Evolutionary conservation across 768 basidiomycete genomes (phyloP).

Genomic region (Scleroderma citrinum): DNA sequence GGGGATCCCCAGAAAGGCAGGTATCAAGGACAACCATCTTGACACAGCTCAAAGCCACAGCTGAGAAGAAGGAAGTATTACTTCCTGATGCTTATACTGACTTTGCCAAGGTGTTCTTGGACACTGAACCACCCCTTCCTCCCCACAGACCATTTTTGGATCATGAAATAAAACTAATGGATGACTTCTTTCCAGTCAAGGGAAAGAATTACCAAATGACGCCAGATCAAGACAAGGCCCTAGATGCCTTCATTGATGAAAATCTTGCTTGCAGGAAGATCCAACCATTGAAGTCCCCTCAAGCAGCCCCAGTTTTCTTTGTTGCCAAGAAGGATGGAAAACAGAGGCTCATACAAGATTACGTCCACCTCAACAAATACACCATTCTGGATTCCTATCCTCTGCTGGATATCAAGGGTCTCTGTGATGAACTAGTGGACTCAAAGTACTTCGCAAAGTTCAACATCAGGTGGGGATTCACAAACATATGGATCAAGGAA

Average conservation of each 20-base stretch:
- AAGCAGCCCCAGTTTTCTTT: constrained; percentile 13
- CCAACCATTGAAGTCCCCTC: constrained; percentile 14
- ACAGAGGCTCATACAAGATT: neutral
- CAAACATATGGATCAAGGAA: neutral
- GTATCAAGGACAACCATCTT: too few relatives aligned
- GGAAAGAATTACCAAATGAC: too few relatives aligned
- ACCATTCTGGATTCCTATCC: neutral
- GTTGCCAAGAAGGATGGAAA: neutral
- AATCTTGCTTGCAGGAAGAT: constrained; percentile 2
- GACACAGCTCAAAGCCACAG: too few relatives aligned
- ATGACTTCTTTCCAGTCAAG: too few relatives aligned
- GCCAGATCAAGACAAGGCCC: too few relatives aligned
- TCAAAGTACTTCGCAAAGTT: neutral
- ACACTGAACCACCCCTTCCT: too few relatives aligned
- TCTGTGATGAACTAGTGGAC: neutral
- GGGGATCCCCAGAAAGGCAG: too few relatives aligned
- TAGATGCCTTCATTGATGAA: constrained; percentile 10
- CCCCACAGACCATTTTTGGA: too few relatives aligned
- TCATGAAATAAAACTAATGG: too few relatives aligned
- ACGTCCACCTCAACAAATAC: neutral
- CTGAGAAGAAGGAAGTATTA: too few relatives aligned
- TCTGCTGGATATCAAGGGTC: neutral
- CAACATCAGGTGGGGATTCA: neutral
- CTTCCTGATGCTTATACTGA: too few relatives aligned
- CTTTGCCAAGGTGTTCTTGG: too few relatives aligned